phyloP scores from a whole-genome alignment of 148 eudicot genomes.

The Chenopodium berlandieri region DNA sequence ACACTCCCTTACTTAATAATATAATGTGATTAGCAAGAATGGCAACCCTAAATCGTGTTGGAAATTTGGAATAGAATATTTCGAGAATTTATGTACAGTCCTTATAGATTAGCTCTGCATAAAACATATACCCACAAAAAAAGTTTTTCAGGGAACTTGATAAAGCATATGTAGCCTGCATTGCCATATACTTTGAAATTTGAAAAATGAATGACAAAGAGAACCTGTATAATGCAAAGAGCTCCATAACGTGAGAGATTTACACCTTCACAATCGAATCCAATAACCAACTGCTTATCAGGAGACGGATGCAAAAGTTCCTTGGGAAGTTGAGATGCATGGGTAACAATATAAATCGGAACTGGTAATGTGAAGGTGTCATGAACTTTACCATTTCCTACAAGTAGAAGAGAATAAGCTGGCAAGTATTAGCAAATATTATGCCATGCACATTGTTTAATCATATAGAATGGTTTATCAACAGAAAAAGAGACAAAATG shows the following conservation, averaged over 20 bases:
- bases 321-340: conserved; percentile 31
- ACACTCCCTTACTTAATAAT: neutral
- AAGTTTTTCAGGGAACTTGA: neutral
- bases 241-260: conserved; percentile 33
- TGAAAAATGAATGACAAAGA: neutral
- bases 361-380: conserved; percentile 19
- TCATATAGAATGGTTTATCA: neutral
- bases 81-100: neutral
- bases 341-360: conserved; percentile 26
- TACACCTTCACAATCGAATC: conserved; percentile 34
- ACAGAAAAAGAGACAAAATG: neutral
- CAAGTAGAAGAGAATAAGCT: neutral
- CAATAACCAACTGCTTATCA: conserved; percentile 25
- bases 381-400: conserved; percentile 18
- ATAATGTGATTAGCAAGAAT: neutral
- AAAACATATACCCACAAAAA: neutral
- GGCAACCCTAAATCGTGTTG: neutral
- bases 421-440: neutral
- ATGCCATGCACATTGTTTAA: neutral
- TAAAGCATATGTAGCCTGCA: neutral
- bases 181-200: neutral
- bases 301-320: conserved; percentile 25
- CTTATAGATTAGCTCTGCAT: neutral
- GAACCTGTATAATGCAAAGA: conserved; percentile 36
- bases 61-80: neutral